These are phyloP conservation scores for Rubus parviflorus DNA, from an alignment of 306 rosid species.

Conservation along the genomic window DNA sequence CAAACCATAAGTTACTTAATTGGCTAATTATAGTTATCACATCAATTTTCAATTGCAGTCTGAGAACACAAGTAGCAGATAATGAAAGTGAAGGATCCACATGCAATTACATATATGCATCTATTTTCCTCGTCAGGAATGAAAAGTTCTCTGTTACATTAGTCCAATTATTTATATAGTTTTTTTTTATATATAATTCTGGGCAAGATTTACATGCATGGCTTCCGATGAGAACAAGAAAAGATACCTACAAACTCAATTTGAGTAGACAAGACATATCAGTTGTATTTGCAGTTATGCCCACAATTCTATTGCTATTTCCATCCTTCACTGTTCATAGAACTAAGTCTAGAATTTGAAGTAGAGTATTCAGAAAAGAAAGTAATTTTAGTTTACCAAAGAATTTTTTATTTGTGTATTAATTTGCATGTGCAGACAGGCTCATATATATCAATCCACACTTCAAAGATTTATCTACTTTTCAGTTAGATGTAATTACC, in stretches of 20 bases:
- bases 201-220: neutral
- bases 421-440: constrained; percentile 6
- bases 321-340: neutral
- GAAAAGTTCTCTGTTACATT: neutral
- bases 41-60: neutral
- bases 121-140: neutral
- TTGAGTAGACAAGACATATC: neutral
- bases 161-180: neutral
- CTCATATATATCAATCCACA: neutral
- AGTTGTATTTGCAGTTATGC: neutral
- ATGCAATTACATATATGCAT: neutral
- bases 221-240: neutral
- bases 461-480: neutral
- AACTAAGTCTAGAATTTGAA: neutral
- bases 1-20: neutral
- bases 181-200: neutral
- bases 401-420: neutral
- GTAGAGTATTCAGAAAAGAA: neutral
- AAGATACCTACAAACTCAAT: neutral
- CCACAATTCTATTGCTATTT: neutral
- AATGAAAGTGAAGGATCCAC: neutral
- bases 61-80: neutral
- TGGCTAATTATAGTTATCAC: neutral
- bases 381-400: neutral
- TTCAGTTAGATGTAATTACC: constrained; percentile 43